Evolutionary conservation across 2,329 filamentous ascomycete species (phyloP), one percentile per base, ranked within the genome.

Genomic region (Rhynchosporium graminicola): DNA sequence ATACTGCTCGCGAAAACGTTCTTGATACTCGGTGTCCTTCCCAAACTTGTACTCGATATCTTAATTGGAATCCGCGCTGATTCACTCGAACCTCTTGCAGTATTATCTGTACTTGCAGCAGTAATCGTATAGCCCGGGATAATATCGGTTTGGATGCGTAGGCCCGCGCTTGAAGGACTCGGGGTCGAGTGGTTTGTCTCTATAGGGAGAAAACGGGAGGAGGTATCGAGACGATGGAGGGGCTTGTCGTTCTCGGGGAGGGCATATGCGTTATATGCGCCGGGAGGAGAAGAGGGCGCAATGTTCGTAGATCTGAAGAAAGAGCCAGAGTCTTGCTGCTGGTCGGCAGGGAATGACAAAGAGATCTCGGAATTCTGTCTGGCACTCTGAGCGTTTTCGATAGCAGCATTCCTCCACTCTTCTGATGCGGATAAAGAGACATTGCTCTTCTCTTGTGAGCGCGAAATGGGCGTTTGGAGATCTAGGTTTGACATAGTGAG

Each of bases 1-100:
- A 85, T 77, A 64, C 78, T 78, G 70, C 78, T 80, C 50, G 78
- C 75, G 20, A 85, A 74, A 52, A 80, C 78, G 50, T 82, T 79
- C 70, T 86, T 87, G 64, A 87, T 74, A 71, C 85, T 88, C 2
- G 85, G 85, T 0, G 85, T 87, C 68, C 85, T 79, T 28, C 83
- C 83, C 20, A 87, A 72, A 20, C 31, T 62, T 12, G 62, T 51
- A 42, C 64, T 65, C 28, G 63, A 66, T 26, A 66, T 50, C 45
- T 57, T 61, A 46, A 58, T 56, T 15, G 51, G 57, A 20, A 61
- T 55, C 59, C 62, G 64, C 38, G 60, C 56, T 13, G 61, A 67
- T 40, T 68, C 69, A n/a, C 48, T 60, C 12, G 67, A 60, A 8
- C 40, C 65, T 52, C 59, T 52, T 28, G 63, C 63, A 4, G 57